Conservation (phyloP, 2,329 filamentous ascomycete species). For the Alternaria dauci region DNA sequence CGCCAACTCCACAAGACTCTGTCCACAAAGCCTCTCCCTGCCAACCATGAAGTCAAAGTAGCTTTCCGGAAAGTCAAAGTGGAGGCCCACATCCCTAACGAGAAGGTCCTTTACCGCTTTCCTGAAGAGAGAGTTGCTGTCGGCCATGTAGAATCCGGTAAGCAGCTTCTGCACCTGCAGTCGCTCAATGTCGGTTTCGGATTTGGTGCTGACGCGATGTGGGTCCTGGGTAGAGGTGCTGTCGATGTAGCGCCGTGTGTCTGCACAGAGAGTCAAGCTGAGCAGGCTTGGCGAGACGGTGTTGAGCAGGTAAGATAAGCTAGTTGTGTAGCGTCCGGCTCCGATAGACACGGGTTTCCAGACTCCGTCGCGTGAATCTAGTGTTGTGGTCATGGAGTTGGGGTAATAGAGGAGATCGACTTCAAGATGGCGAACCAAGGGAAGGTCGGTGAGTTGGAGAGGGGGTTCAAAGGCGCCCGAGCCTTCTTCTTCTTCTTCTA, state of each 20-base stretch:
- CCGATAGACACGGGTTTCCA: slow-evolving; percentile 29
- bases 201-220: slow-evolving; percentile 8
- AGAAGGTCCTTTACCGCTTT: slow-evolving; percentile 26
- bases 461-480: slow-evolving; percentile 39
- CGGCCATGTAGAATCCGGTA: slow-evolving; percentile 36
- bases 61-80: slow-evolving; percentile 43
- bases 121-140: slow-evolving; percentile 27
- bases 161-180: slow-evolving; percentile 32
- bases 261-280: slow-evolving; percentile 23
- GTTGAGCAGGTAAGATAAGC: slow-evolving; percentile 25
- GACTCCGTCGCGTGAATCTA: slow-evolving; percentile 9
- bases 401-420: slow-evolving; percentile 42
- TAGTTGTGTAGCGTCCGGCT: slow-evolving; percentile 34
- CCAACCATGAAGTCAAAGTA: slow-evolving; percentile 32
- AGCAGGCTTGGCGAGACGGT: slow-evolving; percentile 20
- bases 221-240: background rate
- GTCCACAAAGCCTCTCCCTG: slow-evolving; percentile 22
- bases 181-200: slow-evolving; percentile 9
- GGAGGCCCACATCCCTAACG: slow-evolving; percentile 21
- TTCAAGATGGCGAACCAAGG: slow-evolving; percentile 34
- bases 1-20: slow-evolving; percentile 36
- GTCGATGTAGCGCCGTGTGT: slow-evolving; percentile 21
- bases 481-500: slow-evolving; percentile 10
- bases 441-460: slow-evolving; percentile 30
- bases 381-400: slow-evolving; percentile 12